phyloP scores from a whole-genome alignment of 441 rosid species.

The Erodium texanum region DNA sequence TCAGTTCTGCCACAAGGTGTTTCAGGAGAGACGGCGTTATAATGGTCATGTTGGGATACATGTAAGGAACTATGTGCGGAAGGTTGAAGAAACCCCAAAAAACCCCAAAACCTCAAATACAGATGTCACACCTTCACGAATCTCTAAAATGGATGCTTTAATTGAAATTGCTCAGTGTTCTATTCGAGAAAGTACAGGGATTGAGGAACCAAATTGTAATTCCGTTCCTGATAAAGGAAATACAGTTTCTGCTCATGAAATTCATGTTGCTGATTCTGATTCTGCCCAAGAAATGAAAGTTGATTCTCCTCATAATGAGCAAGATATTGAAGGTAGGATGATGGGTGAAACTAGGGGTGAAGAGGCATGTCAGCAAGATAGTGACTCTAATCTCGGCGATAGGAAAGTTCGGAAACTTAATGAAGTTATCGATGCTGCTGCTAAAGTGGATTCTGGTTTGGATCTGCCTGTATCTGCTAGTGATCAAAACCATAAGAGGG shows the following conservation, averaged over 20 bases:
- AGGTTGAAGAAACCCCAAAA: slow-evolving; percentile 43
- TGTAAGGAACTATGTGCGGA: slow-evolving; percentile 59
- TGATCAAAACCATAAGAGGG: slow-evolving; percentile 19
- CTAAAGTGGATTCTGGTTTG: slow-evolving; percentile 23
- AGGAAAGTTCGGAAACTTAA: slow-evolving; percentile 23
- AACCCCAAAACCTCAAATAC: slow-evolving; percentile 10
- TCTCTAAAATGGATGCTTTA: slow-evolving; percentile 72
- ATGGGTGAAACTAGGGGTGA: slow-evolving; percentile 23
- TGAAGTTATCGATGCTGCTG: slow-evolving; percentile 21
- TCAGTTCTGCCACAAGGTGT: slow-evolving; percentile 67
- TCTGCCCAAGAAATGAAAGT: slow-evolving; percentile 29
- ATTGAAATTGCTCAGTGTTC: slow-evolving; percentile 75
- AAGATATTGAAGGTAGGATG: slow-evolving; percentile 24
- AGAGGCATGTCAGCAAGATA: slow-evolving; percentile 22
- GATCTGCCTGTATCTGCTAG: slow-evolving; percentile 18
- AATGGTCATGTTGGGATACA: slow-evolving; percentile 70
- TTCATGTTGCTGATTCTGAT: slow-evolving; percentile 23
- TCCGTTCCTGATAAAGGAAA: slow-evolving; percentile 22
- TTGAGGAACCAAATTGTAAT: slow-evolving; percentile 24
- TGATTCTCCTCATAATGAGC: slow-evolving; percentile 29
- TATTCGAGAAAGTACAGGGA: slow-evolving; percentile 39
- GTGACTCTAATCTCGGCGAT: slow-evolving; percentile 19
- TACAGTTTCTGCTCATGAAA: slow-evolving; percentile 24
- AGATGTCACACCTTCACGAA: slow-evolving; percentile 34
- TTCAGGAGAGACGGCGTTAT: slow-evolving; percentile 59